phyloP scores from a whole-genome alignment of 345 rosid species.

The Moricandia arvensis region DNA sequence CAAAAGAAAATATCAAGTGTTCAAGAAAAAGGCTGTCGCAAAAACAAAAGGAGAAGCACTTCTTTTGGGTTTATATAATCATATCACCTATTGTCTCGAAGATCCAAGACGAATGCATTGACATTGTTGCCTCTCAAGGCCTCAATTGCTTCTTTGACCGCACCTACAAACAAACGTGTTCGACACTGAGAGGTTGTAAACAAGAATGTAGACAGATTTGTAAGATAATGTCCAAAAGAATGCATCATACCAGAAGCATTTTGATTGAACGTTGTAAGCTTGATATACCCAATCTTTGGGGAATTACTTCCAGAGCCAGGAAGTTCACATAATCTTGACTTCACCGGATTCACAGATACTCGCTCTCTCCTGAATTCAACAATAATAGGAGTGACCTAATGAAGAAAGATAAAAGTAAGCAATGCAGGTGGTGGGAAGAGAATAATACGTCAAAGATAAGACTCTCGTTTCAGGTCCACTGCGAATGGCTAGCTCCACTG shows the following conservation, averaged over 20 bases:
- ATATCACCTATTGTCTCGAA: conserved; percentile 91
- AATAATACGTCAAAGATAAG: conserved; percentile 66
- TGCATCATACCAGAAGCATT: conserved; percentile 70
- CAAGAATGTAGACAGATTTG: conserved; percentile 11
- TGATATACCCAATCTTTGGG: conserved; percentile 83
- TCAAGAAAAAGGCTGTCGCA: conserved; percentile 34
- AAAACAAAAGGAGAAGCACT: conserved; percentile 21
- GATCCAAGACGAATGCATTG: conserved; percentile 83
- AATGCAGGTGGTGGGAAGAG: not conserved
- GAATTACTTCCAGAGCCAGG: conserved; percentile 69
- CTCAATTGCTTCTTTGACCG: conserved; percentile 81
- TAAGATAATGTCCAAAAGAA: conserved; percentile 11
- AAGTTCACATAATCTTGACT: conserved; percentile 74
- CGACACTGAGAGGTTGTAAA: not conserved
- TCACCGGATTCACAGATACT: conserved; percentile 85
- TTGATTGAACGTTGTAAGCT: conserved; percentile 78
- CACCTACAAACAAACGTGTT: conserved; percentile 45
- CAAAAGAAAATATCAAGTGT: conserved; percentile 36
- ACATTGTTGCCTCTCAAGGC: conserved; percentile 63
- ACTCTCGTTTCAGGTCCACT: conserved; percentile 75
- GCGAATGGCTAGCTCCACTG: conserved; percentile 67
- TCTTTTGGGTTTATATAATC: conserved; percentile 23
- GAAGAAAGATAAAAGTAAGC: not conserved
- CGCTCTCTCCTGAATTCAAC: conserved; percentile 62
- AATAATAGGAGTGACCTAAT: not conserved